phyloP scores from a whole-genome alignment of 305 asterid species.

The Ilex paraguariensis region DNA sequence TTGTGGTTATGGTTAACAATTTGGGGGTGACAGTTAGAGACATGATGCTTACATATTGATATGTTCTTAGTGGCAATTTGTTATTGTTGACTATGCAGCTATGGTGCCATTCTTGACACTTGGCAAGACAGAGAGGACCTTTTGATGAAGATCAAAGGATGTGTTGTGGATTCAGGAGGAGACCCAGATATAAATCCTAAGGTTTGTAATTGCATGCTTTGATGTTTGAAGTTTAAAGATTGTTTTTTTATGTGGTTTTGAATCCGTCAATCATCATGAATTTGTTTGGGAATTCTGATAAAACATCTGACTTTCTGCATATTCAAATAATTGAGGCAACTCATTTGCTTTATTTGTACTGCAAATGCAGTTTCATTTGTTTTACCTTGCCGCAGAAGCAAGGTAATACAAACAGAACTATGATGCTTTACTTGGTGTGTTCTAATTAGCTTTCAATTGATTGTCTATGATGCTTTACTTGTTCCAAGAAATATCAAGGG shows the following conservation, averaged over 20 bases:
- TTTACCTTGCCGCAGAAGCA: neutral
- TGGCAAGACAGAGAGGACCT: slow-evolving; percentile 47
- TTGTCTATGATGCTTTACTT: neutral
- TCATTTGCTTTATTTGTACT: neutral
- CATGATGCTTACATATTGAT: neutral
- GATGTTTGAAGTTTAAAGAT: neutral
- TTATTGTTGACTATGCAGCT: slow-evolving; percentile 32
- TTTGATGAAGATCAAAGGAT: slow-evolving; percentile 70
- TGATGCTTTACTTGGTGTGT: neutral
- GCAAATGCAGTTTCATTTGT: neutral
- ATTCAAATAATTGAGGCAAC: too few relatives aligned
- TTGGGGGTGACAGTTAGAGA: neutral
- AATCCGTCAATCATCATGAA: neutral
- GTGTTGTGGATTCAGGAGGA: slow-evolving; percentile 86
- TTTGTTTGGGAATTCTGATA: neutral
- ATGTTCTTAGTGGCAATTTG: neutral
- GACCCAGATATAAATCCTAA: slow-evolving; percentile 81
- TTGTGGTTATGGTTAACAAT: too few relatives aligned
- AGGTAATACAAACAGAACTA: too few relatives aligned
- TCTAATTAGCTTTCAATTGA: neutral
- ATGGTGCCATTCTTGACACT: slow-evolving; percentile 72
- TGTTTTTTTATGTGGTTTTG: slow-evolving; percentile 9
- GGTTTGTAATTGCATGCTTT: slow-evolving; percentile 31
- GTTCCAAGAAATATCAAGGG: too few relatives aligned
- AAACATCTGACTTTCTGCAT: neutral